Evolutionary conservation across 345 rosid species (phyloP).

Genomic region (Trapa bicornis): DNA sequence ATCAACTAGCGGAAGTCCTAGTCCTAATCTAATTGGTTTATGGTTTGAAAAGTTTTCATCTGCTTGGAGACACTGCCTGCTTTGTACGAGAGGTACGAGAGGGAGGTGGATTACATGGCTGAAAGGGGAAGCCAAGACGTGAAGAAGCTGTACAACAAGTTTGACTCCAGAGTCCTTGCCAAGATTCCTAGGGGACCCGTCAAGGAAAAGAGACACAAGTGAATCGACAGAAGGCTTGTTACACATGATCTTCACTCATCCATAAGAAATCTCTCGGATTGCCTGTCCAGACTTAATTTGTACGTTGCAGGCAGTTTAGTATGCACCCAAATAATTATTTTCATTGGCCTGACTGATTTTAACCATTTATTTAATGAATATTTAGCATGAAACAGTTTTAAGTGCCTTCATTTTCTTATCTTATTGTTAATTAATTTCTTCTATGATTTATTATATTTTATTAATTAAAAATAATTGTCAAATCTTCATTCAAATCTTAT

Average conservation of each 20-base stretch:
- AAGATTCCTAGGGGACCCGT: slow-evolving; percentile 36
- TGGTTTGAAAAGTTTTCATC: slow-evolving; percentile 22
- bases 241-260: no score
- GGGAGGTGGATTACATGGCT: slow-evolving; percentile 24
- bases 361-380: no score
- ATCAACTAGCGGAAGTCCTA: not conserved
- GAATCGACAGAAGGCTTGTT: not conserved
- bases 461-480: no score
- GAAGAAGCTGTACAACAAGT: slow-evolving; percentile 19
- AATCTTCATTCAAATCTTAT: no score
- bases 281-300: not conserved
- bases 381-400: no score
- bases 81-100: slow-evolving; percentile 28
- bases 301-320: no score
- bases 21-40: not conserved
- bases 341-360: no score
- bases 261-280: not conserved
- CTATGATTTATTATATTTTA: no score
- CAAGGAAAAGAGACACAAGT: slow-evolving; percentile 14
- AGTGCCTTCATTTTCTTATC: no score
- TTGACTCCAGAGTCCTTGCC: slow-evolving; percentile 31
- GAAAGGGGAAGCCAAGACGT: slow-evolving; percentile 21
- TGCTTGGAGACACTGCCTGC: slow-evolving; percentile 32
- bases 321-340: no score
- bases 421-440: no score